Base-by-base conservation (phyloP, 257 asterid genomes). In the Cinchona pubescens region DNA sequence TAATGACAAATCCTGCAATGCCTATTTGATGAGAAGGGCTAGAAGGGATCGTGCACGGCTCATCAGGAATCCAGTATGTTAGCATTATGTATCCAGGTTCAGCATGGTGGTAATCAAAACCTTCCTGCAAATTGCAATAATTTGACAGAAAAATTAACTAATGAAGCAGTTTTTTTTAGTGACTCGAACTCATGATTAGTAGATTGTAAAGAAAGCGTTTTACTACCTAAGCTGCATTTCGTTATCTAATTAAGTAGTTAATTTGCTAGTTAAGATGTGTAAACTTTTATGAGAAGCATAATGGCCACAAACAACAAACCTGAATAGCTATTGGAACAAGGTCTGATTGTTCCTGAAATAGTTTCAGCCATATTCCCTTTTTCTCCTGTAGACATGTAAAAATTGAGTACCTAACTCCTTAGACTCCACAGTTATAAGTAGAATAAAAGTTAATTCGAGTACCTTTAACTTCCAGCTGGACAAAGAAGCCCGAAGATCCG, bases 1-100 rank as follows among this genome's bases (percentile, higher is more conserved):
- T 79, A 69, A 81, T 76, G 4, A 81, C 87, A 19, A 84, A 84
- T 19, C 76, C 84, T 10, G 88, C 88, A 11, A 84, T 61, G 65
- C 88, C 88, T 60, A 84, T 84, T 62, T 84, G 88, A 80, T 84
- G 88, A 0, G 82, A 81, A 27, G 85, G 88, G 30, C 85, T 80
- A 6, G 48, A 48, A 0, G 88, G 85, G 34, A 84, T 71, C 60
- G 51, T 59, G 46, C 80, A 79, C 1, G 86, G 88, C 69, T 79
- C 88, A 4, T 68, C 75, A 1, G 85, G 82, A 8, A 81, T 81
- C 88, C 88, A 84, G n/a, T 79, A 38, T 0, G 84, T 76, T 25
- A 81, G 80, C 85, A 84, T 74, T 18, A 84, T 83, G 53, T 84
- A 81, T 63, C 84, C 88, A 37, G 79, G 45, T 68, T 81, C 88